Base-by-base conservation (phyloP, 2,329 filamentous ascomycete species). In the Periconia digitata region DNA sequence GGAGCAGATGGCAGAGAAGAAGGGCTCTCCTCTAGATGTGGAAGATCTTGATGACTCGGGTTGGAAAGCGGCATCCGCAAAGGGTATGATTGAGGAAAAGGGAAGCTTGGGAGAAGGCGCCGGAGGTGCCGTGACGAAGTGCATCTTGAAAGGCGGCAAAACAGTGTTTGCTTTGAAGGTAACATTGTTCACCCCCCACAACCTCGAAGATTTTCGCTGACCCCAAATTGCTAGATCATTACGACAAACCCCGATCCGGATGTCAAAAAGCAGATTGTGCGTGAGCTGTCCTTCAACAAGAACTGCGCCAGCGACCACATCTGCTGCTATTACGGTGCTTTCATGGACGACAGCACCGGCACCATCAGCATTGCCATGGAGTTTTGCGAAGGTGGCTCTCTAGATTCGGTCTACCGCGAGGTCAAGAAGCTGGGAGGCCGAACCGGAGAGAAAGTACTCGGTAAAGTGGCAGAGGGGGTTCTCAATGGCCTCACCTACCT, bases 311-410 rank as follows among this genome's bases (percentile, higher is more conserved):
- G 91, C 4, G 87, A 94, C 51, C 91, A 97, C 71, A 99, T 99
- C 64, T 99, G 94, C 74, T 85, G 88, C 55, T 99, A 99, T 75
- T 99, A 96, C 65, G 94, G 94, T 55, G 92, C 92, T 35, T 99
- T 97, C 70, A 90, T 95, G 69, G 92, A 99, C 68, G 89, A 94
- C 49, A 87, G 90, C n/a, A 95, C 90, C 8, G 90, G 92, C 43
- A 97, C 92, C 40, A 97, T 99, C 59, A 96, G 90, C 40, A 99
- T 99, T 66, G 92, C 91, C 48, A 99, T 99, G 94, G 94, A 99
- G 70, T 97, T 95, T 64, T 99, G 94, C 69, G 94, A 97, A 73
- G 94, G 94, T 49, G 94, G 94, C 44, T 96, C 90, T 40, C 81
- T 99, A 17, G 92, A 99, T 75, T 94, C 90, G 68, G 94, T 99